Conservation (phyloP, 148 eudicot species). For the Rhododendron vialii region DNA sequence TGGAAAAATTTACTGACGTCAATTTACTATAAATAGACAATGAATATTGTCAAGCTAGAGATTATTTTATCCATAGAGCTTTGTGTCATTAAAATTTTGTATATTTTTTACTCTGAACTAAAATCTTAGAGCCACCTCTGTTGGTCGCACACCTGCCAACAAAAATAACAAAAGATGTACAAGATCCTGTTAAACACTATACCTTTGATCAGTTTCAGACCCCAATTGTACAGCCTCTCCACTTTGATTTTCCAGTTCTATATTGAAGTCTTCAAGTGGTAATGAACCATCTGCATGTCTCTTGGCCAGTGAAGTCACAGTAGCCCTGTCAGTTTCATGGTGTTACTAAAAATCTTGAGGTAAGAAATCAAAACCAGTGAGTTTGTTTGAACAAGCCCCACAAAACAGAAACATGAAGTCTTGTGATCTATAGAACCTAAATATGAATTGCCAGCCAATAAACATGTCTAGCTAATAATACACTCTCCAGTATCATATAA, state of each 20-base stretch:
- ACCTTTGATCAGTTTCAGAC: conserved; percentile 84
- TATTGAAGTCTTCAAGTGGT: conserved; percentile 77
- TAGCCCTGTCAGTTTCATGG: conserved; percentile 43
- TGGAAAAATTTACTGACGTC: not conserved
- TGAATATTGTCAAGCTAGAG: not conserved
- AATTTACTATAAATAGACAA: no score
- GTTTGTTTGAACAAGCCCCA: conserved; percentile 6
- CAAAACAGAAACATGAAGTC: not conserved
- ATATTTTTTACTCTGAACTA: not conserved
- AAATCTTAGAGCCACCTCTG: not conserved
- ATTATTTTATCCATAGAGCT: not conserved
- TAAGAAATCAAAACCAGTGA: not conserved
- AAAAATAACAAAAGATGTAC: not conserved
- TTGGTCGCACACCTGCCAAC: not conserved
- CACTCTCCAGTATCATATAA: not conserved
- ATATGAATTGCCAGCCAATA: not conserved
- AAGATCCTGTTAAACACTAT: not conserved
- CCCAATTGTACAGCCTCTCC: conserved; percentile 73
- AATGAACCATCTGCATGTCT: conserved; percentile 88
- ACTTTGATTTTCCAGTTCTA: conserved; percentile 84
- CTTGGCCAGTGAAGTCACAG: conserved; percentile 61
- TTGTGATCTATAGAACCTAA: not conserved
- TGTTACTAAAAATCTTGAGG: conserved; percentile 12
- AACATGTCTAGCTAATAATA: not conserved
- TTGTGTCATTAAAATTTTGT: not conserved